Conservation (phyloP, 306 rosid genomes). For the Quercus dentata region DNA sequence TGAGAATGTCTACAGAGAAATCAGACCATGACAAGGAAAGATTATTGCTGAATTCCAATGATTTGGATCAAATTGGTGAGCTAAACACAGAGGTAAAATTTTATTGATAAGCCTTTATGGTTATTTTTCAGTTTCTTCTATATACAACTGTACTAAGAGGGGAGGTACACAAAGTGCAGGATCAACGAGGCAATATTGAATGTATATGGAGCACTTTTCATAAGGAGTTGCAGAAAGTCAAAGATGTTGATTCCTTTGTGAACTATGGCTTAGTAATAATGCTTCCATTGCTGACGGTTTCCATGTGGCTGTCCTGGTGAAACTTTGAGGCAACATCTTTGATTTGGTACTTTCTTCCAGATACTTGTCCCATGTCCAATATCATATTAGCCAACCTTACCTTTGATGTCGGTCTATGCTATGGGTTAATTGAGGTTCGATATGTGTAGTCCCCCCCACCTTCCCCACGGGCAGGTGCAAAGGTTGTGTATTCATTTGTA, state of each 20-base stretch:
- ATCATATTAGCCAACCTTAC: neutral
- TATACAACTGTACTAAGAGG: conserved; percentile 15
- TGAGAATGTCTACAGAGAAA: conserved; percentile 28
- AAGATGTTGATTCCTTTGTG: conserved; percentile 62
- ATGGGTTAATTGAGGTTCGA: neutral
- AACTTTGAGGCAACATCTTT: conserved; percentile 2
- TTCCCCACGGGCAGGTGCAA: too few relatives aligned
- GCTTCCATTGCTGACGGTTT: conserved; percentile 61
- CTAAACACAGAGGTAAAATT: conserved; percentile 39
- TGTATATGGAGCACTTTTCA: conserved; percentile 40
- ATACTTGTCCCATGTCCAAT: neutral
- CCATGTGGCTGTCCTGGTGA: conserved; percentile 52
- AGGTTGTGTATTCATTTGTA: too few relatives aligned
- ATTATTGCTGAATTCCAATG: conserved; percentile 31
- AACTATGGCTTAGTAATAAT: conserved; percentile 57
- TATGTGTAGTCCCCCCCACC: too few relatives aligned
- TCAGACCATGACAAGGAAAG: conserved; percentile 27
- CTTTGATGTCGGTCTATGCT: neutral
- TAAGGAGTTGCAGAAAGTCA: conserved; percentile 34
- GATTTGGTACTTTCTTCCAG: neutral
- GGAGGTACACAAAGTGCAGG: conserved; percentile 41
- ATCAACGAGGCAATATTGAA: conserved; percentile 30
- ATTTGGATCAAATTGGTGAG: conserved; percentile 26
- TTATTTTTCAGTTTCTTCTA: neutral
- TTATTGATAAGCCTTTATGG: neutral